Conservation (phyloP, 228 moss, liverwort and hornwort genomes). For the Sphagnum magellanicum region DNA sequence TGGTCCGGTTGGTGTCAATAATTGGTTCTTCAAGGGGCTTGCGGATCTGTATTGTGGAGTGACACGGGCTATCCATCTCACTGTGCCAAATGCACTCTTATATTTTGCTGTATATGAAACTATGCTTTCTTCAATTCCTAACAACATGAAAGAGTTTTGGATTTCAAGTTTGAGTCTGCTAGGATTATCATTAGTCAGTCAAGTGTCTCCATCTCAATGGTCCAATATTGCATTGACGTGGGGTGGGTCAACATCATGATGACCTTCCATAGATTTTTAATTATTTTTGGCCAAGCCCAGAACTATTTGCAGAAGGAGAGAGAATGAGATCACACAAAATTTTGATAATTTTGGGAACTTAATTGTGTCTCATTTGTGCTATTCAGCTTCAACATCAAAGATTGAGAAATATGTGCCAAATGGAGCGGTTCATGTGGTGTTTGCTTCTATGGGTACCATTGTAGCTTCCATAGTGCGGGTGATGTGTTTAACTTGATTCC, state of each 20-base stretch:
- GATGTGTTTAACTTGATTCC: neutral
- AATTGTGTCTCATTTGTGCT: neutral
- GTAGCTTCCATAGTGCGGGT: constrained; percentile 87
- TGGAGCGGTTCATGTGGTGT: constrained; percentile 79
- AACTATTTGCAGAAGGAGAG: too few relatives aligned
- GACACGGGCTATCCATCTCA: constrained; percentile 75
- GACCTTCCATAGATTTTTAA: too few relatives aligned
- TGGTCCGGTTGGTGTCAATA: constrained; percentile 81
- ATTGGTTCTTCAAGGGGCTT: constrained; percentile 93
- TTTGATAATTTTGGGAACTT: too few relatives aligned
- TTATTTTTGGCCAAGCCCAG: too few relatives aligned
- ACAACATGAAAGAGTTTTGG: too few relatives aligned
- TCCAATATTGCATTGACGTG: too few relatives aligned
- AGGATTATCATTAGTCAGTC: too few relatives aligned
- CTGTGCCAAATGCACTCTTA: constrained; percentile 76
- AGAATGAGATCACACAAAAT: too few relatives aligned
- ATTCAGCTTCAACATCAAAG: constrained; percentile 72
- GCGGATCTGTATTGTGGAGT: constrained; percentile 92
- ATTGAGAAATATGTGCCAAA: constrained; percentile 62
- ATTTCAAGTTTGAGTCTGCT: too few relatives aligned
- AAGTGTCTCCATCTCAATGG: too few relatives aligned
- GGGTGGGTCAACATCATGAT: too few relatives aligned
- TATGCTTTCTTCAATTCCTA: constrained; percentile 10
- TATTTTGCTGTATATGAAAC: constrained; percentile 91
- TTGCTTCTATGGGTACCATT: constrained; percentile 85